A percentile compares a stretch with the other conserved stretches of the same genome.
Evolutionary conservation across 2,329 filamentous ascomycete species (phyloP).

Genomic region (Stemphylium lycopersici): DNA sequence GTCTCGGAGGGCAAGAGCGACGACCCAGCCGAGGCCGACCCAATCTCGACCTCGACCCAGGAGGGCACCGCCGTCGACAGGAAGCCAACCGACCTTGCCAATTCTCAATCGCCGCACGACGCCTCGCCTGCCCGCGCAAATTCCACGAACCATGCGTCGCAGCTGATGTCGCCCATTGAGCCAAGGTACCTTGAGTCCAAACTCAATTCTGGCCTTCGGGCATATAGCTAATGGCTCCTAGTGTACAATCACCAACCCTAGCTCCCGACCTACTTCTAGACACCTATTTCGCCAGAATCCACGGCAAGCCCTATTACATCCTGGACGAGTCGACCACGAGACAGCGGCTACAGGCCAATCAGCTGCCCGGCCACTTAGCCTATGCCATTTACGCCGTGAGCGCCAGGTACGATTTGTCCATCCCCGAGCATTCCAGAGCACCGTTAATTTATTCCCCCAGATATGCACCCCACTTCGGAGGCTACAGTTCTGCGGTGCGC

Average conservation of each 20-base stretch:
- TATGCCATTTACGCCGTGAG: constrained; percentile 61
- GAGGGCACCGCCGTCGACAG: constrained; percentile 31
- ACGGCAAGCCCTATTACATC: constrained; percentile 82
- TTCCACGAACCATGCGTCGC: constrained; percentile 33
- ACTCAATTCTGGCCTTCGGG: constrained; percentile 10
- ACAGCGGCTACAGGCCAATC: constrained; percentile 72
- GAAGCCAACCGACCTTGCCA: constrained; percentile 25
- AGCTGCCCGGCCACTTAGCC: constrained; percentile 61
- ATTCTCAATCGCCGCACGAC: constrained; percentile 30
- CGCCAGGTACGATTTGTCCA: constrained; percentile 46
- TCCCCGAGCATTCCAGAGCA: constrained; percentile 59
- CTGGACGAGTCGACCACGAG: constrained; percentile 78
- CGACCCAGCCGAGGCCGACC: constrained; percentile 36
- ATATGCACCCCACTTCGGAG: constrained; percentile 70
- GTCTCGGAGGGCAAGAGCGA: constrained; percentile 62
- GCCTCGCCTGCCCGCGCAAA: constrained; percentile 30
- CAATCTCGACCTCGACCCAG: constrained; percentile 21
- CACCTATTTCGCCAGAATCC: constrained; percentile 78
- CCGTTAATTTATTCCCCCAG: constrained; percentile 52
- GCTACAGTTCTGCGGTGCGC: constrained; percentile 70
- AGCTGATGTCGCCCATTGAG: constrained; percentile 48
- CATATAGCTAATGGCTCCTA: constrained; percentile 26
- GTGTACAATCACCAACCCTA: constrained; percentile 52
- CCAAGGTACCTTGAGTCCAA: constrained; percentile 37
- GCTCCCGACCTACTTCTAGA: constrained; percentile 71